A percentile compares a stretch with the other conserved stretches of the same genome.
Evolutionary conservation across 331 rosid species (phyloP).

Genomic region (Malus hybrid): DNA sequence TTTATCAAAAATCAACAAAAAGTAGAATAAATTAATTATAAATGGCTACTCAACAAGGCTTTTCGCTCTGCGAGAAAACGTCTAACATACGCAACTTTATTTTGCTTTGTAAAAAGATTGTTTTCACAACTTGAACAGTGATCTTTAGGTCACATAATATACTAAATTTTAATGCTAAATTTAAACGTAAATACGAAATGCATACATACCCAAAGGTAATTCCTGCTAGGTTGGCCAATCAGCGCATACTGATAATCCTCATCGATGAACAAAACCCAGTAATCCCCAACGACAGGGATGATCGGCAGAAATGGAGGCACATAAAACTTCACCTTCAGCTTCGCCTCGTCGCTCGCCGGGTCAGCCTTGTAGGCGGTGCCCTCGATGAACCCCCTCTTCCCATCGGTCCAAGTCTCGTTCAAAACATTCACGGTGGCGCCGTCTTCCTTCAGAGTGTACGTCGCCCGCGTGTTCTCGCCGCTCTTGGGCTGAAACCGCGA

Average conservation of each 20-base stretch:
- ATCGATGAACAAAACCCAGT: constrained; percentile 81
- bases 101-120: rapidly evolving
- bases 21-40: too few relatives aligned
- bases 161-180: too few relatives aligned
- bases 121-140: too few relatives aligned
- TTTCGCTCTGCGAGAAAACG: too few relatives aligned
- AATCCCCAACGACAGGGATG: constrained; percentile 70
- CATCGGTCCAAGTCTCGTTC: constrained; percentile 79
- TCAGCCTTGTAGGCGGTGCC: constrained; percentile 76
- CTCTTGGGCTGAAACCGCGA: constrained; percentile 62
- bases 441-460: constrained; percentile 63
- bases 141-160: not conserved
- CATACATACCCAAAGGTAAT: constrained; percentile 67
- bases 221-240: constrained; percentile 75
- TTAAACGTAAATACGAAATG: too few relatives aligned
- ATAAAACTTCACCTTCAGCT: constrained; percentile 73
- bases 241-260: constrained; percentile 62
- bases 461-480: constrained; percentile 76
- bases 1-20: too few relatives aligned
- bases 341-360: constrained; percentile 66
- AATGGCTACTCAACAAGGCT: too few relatives aligned
- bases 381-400: constrained; percentile 48
- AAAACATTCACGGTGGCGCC: constrained; percentile 68
- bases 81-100: rapidly evolving
- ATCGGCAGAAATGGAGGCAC: constrained; percentile 83